Evolutionary conservation across 2,329 filamentous ascomycete genomes (phyloP).

Genomic region (Colletotrichum zoysiae): DNA sequence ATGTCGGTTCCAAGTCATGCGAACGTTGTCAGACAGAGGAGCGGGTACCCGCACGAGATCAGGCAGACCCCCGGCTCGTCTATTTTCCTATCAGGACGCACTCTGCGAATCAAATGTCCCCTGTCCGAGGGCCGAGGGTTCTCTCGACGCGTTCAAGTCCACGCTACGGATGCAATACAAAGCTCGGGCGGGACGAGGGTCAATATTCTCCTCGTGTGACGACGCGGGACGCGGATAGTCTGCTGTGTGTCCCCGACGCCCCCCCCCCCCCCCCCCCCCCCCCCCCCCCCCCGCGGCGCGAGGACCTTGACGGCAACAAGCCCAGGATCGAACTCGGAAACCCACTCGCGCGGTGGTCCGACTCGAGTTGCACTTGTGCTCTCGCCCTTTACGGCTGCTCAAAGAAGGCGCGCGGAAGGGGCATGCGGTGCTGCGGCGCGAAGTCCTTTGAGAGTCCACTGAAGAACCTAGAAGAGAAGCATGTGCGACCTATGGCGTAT

Average conservation of each 20-base stretch:
- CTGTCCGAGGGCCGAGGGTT: background rate
- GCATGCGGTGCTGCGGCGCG: conserved; percentile 15
- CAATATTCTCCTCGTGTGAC: conserved; percentile 5
- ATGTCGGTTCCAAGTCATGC: conserved; percentile 9
- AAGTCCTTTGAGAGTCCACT: background rate
- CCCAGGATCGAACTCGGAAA: background rate
- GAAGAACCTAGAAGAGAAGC: conserved; percentile 6
- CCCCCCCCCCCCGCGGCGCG: background rate
- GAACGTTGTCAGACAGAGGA: background rate
- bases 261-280: rapidly evolving
- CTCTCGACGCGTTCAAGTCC: background rate
- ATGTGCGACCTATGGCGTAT: conserved; percentile 24
- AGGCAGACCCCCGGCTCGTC: conserved; percentile 10
- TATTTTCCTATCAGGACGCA: too few species aligned
- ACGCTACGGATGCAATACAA: background rate
- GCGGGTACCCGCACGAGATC: conserved; percentile 12
- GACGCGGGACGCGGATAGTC: background rate
- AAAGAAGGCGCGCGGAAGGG: background rate
- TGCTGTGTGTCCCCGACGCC: background rate
- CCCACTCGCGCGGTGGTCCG: conserved; percentile 1
- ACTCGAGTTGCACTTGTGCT: conserved; percentile 9
- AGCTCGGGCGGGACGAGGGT: conserved; percentile 12
- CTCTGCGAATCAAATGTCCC: background rate
- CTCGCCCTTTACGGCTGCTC: background rate
- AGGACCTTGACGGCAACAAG: background rate